phyloP scores from a whole-genome alignment of 768 basidiomycete genomes.

The Dioszegia aurantiaca region DNA sequence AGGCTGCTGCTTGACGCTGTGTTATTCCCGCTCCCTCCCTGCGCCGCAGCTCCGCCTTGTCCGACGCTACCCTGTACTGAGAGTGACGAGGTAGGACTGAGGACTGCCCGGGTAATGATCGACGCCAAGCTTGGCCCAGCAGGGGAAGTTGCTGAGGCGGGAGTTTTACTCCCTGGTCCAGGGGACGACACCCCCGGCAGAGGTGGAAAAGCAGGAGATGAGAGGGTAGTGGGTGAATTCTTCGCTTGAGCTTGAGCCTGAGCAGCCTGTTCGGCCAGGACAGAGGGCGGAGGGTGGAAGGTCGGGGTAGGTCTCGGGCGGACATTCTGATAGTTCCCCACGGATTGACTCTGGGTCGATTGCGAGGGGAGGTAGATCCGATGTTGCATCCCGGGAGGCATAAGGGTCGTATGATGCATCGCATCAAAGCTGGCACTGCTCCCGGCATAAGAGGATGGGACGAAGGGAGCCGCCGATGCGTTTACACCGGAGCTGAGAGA shows the following conservation, averaged over 20 bases:
- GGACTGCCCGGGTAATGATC: constrained; percentile 50
- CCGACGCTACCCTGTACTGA: constrained; percentile 18
- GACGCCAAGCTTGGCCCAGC: constrained; percentile 46
- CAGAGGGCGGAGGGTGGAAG: constrained; percentile 44
- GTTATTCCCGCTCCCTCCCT: neutral
- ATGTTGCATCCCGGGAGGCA: constrained; percentile 51
- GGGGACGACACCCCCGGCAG: constrained; percentile 26
- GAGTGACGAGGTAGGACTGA: constrained; percentile 36
- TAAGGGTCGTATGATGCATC: constrained; percentile 43
- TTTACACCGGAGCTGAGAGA: constrained; percentile 13
- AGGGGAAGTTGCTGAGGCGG: neutral
- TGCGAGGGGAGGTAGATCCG: constrained; percentile 46
- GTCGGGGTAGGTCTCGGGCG: constrained; percentile 38
- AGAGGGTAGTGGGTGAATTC: constrained; percentile 15
- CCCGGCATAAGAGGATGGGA: neutral
- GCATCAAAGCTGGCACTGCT: constrained; percentile 2
- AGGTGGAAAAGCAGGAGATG: constrained; percentile 48
- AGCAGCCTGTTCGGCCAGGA: constrained; percentile 22
- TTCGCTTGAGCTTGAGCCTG: constrained; percentile 12
- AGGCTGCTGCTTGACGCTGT: neutral
- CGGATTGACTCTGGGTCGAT: neutral
- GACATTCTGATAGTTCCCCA: constrained; percentile 9
- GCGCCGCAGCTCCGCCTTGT: neutral
- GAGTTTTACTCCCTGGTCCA: constrained; percentile 1
- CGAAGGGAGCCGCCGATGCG: constrained; percentile 12